Evolutionary conservation across 208 protist species (phyloP), one percentile per base, ranked within the genome.

Genomic region (Trypanosoma grayi): DNA sequence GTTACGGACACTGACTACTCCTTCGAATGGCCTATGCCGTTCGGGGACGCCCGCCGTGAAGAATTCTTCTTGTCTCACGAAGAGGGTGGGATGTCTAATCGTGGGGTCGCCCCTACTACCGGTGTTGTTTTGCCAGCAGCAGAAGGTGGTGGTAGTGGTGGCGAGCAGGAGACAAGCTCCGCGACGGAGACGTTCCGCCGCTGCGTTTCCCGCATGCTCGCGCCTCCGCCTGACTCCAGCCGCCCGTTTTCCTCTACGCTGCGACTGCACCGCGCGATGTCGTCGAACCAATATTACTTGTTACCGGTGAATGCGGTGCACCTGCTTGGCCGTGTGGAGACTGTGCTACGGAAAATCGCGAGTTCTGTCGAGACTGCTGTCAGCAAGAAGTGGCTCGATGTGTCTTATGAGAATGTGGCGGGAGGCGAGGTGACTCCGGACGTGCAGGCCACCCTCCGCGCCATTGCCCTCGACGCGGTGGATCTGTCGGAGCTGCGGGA

Each of bases 391-490:
- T 13, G 37, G 13, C 3, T 30, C 18, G 36, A 37, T 2, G 27
- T 47, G 28, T 16, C 25, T 16, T 41, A 51, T 0, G 39, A 53
- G 34, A 36, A 40, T 10, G 22, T n/a, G n/a, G 24, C 27, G 0
- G 10, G 24, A 2, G 14, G 28, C 10, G 10, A 28, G 18, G n/a
- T 37, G 20, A 10, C 2, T 4, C 16, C 18, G 46, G 14, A 9
- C 10, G 16, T 40, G 10, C 11, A 44, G 18, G 28, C 57, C 22
- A 25, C 34, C 1, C 31, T 50, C 6, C 51, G 28, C 3, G 18
- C 8, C 13, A 8, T 31, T 20, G 55, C 58, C 18, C 46, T 72
- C 22, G 51, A 62, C 0, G 66, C 66, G 27, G 18, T 72, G 22
- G 40, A 65, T 40, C 10, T 60, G 0, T 18, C 31, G 4, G 10